A percentile compares a stretch with the other conserved stretches of the same genome.
Conservation (phyloP, 805 yeast species). For the Scheffersomyces ergatensis region DNA sequence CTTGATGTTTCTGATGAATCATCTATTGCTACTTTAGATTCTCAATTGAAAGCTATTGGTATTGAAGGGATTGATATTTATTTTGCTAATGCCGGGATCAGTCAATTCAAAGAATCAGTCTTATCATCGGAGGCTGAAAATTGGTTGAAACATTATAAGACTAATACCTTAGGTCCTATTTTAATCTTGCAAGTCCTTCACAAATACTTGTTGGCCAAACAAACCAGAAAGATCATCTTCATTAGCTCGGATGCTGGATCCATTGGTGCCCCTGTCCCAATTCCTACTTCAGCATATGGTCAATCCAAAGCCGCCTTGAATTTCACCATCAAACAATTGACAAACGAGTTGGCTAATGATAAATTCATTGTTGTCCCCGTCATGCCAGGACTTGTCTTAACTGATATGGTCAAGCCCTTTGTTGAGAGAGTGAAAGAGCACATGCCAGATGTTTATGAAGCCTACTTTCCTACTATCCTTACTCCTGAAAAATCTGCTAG, state of each 20-base stretch:
- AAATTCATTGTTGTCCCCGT: slow-evolving; percentile 20
- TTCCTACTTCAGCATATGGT: slow-evolving; percentile 19
- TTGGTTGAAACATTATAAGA: background rate
- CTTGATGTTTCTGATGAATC: background rate
- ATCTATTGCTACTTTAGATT: background rate
- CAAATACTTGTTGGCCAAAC: background rate
- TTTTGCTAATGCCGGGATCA: background rate
- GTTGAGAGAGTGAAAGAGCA: no score
- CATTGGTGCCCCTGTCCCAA: background rate
- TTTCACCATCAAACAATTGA: slow-evolving; percentile 20
- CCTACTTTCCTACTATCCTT: no score
- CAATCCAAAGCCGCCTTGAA: slow-evolving; percentile 37
- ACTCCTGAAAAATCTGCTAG: no score
- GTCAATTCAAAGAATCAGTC: background rate
- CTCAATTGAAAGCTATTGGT: background rate
- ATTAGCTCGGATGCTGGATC: background rate
- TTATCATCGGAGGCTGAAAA: background rate
- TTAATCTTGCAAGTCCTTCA: background rate
- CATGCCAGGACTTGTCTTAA: slow-evolving; percentile 38
- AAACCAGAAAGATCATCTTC: background rate
- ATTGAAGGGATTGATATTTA: background rate
- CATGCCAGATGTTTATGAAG: no score
- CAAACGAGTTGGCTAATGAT: slow-evolving; percentile 18
- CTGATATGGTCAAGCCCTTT: no score
- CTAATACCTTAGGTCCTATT: background rate